Evolutionary conservation across 805 yeast species (phyloP).

Genomic region (Candida glaebosa): DNA sequence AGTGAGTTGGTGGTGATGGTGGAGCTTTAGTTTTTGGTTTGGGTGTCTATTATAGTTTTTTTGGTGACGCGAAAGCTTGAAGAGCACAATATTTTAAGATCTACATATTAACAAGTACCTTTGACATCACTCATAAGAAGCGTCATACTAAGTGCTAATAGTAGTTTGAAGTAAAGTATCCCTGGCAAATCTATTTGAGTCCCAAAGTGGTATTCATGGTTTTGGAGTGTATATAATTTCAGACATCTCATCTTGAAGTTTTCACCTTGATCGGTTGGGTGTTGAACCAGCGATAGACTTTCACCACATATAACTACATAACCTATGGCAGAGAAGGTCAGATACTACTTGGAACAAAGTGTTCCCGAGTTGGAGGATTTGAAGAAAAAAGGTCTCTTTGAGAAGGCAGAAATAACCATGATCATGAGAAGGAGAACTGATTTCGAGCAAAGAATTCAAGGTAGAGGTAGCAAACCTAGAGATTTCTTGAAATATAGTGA

Average conservation of each 20-base stretch:
- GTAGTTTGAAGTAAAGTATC: too few species aligned
- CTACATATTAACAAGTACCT: too few species aligned
- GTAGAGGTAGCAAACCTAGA: constrained; percentile 73
- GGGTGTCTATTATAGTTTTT: too few species aligned
- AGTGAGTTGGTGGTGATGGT: too few species aligned
- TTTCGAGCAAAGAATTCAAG: constrained; percentile 84
- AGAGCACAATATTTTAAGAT: too few species aligned
- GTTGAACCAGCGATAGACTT: neutral
- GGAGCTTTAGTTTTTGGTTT: too few species aligned
- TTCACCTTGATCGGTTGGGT: neutral
- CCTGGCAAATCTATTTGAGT: too few species aligned
- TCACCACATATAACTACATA: neutral
- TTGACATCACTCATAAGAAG: too few species aligned
- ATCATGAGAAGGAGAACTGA: constrained; percentile 93
- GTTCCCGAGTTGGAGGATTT: constrained; percentile 93
- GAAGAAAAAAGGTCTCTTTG: constrained; percentile 74
- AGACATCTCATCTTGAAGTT: constrained; percentile 4
- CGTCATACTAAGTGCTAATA: too few species aligned
- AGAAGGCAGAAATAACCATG: constrained; percentile 73
- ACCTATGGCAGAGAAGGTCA: constrained; percentile 41
- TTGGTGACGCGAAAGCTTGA: too few species aligned
- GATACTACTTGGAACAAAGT: constrained; percentile 60
- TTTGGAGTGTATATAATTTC: constrained; percentile 5
- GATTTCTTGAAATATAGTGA: constrained; percentile 79
- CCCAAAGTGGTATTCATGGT: too few species aligned